A percentile compares a stretch with the other conserved stretches of the same genome.
Evolutionary conservation across 441 rosid genomes (phyloP).

Genomic region (Gossypium gossypioides): DNA sequence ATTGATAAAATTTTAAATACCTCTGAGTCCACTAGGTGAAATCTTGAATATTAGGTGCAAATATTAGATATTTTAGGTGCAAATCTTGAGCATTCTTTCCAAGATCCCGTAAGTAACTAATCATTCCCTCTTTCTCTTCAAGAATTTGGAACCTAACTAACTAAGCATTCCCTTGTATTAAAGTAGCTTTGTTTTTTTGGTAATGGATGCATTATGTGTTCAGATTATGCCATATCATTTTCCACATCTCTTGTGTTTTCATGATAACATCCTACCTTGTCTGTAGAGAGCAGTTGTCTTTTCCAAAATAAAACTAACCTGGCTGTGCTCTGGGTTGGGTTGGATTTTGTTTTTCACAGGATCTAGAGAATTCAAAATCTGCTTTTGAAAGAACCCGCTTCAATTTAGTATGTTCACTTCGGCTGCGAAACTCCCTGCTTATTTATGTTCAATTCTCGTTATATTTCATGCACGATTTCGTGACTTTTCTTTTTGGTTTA

Average conservation of each 20-base stretch:
- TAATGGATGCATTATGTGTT: neutral
- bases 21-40: neutral
- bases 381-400: conserved; percentile 85
- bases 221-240: neutral
- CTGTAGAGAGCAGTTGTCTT: neutral
- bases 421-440: conserved; percentile 8
- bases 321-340: neutral
- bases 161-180: neutral
- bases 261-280: neutral
- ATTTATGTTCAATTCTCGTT: neutral
- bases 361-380: conserved; percentile 78
- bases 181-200: neutral
- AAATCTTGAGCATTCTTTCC: neutral
- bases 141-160: neutral
- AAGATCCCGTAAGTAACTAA: neutral
- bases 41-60: neutral
- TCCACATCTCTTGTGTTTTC: neutral
- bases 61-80: neutral
- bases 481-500: conserved; percentile 30
- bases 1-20: neutral
- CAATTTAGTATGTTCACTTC: conserved; percentile 55
- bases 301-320: neutral
- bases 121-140: neutral
- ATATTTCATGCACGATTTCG: conserved; percentile 13
- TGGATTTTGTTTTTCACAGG: conserved; percentile 35